Evolutionary conservation across 2,329 filamentous ascomycete species (phyloP).

Genomic region (Arthrobotrys conoides): DNA sequence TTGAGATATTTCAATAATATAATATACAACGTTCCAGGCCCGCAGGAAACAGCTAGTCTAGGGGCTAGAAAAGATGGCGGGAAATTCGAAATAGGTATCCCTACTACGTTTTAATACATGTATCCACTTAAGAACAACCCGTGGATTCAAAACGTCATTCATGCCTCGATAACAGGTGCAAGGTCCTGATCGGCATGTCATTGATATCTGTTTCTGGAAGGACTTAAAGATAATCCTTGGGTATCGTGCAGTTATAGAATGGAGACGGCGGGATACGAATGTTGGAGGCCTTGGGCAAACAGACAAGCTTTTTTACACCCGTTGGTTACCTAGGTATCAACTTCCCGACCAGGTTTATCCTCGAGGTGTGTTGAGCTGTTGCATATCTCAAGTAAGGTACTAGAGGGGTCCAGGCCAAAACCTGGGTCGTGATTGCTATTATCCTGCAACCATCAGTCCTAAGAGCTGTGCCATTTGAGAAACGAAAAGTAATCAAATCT

Average conservation of each 20-base stretch:
- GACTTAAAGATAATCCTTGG: constrained; percentile 48
- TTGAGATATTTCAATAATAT: too few species aligned
- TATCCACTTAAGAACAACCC: not conserved
- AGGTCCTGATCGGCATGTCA: constrained; percentile 4
- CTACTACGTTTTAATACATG: too few species aligned
- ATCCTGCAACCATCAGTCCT: not conserved
- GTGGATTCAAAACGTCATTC: not conserved
- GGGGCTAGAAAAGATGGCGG: too few species aligned
- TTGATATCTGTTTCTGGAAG: constrained; percentile 47
- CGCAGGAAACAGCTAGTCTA: too few species aligned
- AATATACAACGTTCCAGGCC: too few species aligned
- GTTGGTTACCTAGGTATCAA: constrained; percentile 27
- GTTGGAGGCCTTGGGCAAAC: constrained; percentile 52
- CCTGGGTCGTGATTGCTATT: constrained; percentile 10
- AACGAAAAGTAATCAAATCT: not conserved
- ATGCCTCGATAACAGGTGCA: not conserved
- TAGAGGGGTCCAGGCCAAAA: constrained; percentile 10
- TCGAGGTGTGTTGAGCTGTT: constrained; percentile 21
- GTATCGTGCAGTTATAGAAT: constrained; percentile 12
- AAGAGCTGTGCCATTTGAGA: not conserved
- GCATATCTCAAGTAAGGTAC: constrained; percentile 15
- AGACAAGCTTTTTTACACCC: constrained; percentile 47
- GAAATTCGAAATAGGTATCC: too few species aligned
- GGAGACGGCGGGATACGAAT: constrained; percentile 42
- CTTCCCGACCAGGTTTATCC: constrained; percentile 54